Conservation (phyloP, 1,139 yeast species). For the Taphrina sp. region DNA sequence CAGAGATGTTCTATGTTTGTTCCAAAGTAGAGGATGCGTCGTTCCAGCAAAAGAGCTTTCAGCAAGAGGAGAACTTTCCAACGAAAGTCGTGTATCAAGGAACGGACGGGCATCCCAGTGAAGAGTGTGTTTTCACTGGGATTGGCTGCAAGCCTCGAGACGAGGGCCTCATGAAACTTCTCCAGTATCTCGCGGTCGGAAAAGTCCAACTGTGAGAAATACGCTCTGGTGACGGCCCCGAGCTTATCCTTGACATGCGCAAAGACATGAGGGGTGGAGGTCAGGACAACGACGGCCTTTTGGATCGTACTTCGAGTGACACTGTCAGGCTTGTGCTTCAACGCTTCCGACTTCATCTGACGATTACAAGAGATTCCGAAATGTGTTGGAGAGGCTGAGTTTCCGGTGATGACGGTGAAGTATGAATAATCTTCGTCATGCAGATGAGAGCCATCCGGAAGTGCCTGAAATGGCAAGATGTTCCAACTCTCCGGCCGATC, state of each 20-base stretch:
- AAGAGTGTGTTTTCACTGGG: conserved; percentile 11
- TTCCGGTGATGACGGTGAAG: conserved; percentile 66
- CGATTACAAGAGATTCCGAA: conserved; percentile 94
- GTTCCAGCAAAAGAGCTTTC: conserved; percentile 75
- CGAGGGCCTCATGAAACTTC: conserved; percentile 70
- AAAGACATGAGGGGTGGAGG: conserved; percentile 77
- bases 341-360: conserved; percentile 66
- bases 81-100: conserved; percentile 60
- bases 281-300: conserved; percentile 83
- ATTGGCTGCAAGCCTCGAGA: conserved; percentile 38
- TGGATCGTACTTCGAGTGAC: conserved; percentile 87
- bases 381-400: conserved; percentile 53
- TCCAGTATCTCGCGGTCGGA: conserved; percentile 66
- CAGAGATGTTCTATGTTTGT: conserved; percentile 79
- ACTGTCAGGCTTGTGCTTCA: conserved; percentile 59
- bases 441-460: conserved; percentile 92
- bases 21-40: conserved; percentile 59
- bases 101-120: conserved; percentile 57
- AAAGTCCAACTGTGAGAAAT: conserved; percentile 76
- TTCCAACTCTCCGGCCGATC: conserved; percentile 75
- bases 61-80: conserved; percentile 64
- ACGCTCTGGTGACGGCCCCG: conserved; percentile 83
- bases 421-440: conserved; percentile 92
- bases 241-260: conserved; percentile 81
- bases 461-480: conserved; percentile 86